Evolutionary conservation across 2,329 filamentous ascomycete genomes (phyloP), one percentile per base, ranked within the genome.

Genomic region (Bimuria novae-zelandiae): DNA sequence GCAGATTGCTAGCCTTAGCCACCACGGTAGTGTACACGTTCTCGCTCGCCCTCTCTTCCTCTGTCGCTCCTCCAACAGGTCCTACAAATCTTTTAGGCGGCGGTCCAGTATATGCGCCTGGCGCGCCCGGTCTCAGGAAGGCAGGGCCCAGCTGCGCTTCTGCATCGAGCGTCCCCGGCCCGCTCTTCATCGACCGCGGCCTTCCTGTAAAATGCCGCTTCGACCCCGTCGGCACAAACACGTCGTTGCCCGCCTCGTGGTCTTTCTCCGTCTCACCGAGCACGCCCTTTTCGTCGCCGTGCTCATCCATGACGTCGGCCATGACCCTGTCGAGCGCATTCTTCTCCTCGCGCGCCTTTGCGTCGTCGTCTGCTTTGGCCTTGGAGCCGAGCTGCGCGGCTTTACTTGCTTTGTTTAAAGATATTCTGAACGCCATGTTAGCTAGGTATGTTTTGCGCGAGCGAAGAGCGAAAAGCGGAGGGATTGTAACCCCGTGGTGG

Each of bases 1-100:
- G 70, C 2, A 72, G 63, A 39, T 72, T 71, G 7, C 68, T 69
- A 6, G 65, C 67, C 44, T 67, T 69, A 23, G 67, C 68, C 32
- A 71, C 62, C 14, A 71, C 61, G 4, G 64, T 66, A 3, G 60
- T 65, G 48, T 61, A 70, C 1, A 68, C 54, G 36, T 67, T 67
- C 43, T 69, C 65, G 11, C 53, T 59, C 43, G 50, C 59, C 39
- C 59, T 64, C 4, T 44, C 33, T 10, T 50, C 50, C 7, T 64
- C 63, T 14, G 53, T 41, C 3, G 53, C 51, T 7, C 61, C 62
- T 40, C 51, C 47, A 22, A 59, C 48, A 44, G 39, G 33, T 6
- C 50, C 56, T n/a, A 57, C 58, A 22, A 64, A 64, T 51, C 60
- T 51, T 22, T 59, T 44, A 36, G 60, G 60, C 11, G 53, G 46